These are phyloP conservation scores for Penicillium simplicissimum DNA, from an alignment of 495 filamentous ascomycete species.

Conservation along the genomic window DNA sequence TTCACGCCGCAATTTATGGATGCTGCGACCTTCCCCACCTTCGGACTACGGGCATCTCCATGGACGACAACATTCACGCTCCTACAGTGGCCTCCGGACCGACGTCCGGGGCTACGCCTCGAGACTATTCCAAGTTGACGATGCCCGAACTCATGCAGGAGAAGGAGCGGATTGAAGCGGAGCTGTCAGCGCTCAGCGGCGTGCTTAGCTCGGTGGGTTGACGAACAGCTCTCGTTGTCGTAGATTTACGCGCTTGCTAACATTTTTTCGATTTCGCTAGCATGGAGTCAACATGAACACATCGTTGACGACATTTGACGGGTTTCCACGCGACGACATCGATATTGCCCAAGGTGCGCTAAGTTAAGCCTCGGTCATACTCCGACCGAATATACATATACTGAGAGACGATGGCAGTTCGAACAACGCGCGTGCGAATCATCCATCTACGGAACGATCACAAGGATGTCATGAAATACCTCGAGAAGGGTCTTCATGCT, in stretches of 20 bases:
- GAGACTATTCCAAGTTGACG: conserved; percentile 62
- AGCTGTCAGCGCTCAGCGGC: conserved; percentile 77
- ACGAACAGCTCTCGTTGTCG: neutral
- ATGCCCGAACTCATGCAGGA: conserved; percentile 63
- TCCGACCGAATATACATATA: conserved; percentile 6
- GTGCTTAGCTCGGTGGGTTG: conserved; percentile 81
- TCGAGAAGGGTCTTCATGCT: conserved; percentile 81
- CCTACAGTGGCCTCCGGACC: conserved; percentile 75
- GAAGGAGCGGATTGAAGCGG: conserved; percentile 81
- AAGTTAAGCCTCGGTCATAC: too few relatives aligned
- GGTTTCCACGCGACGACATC: conserved; percentile 89
- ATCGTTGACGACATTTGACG: conserved; percentile 82
- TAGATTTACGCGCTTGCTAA: conserved; percentile 6
- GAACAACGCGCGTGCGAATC: conserved; percentile 85
- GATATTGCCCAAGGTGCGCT: conserved; percentile 89
- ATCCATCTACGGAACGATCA: conserved; percentile 91
- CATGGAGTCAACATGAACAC: conserved; percentile 95
- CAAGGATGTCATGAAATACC: conserved; percentile 77
- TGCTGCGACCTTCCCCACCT: conserved; percentile 21
- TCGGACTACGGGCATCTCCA: conserved; percentile 47
- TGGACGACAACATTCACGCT: conserved; percentile 71
- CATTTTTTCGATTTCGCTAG: conserved; percentile 44
- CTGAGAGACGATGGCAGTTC: conserved; percentile 57
- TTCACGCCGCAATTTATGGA: conserved; percentile 7
- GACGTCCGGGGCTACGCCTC: conserved; percentile 54